Evolutionary conservation across 306 rosid genomes (phyloP).

Genomic region (Cucumis cinereus): DNA sequence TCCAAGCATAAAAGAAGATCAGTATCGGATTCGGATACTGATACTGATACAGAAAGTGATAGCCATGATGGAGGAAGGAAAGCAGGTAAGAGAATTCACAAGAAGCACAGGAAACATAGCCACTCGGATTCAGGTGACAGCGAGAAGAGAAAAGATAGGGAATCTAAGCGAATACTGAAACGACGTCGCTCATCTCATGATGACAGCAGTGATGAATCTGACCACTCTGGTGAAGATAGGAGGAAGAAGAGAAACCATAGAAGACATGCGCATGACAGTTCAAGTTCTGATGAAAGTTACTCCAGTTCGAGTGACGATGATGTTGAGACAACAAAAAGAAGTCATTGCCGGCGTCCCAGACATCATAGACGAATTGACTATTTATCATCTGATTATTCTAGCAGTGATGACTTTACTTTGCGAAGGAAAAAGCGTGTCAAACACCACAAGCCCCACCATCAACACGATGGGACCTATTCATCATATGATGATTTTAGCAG

Average conservation of each 20-base stretch:
- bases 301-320: conserved; percentile 33
- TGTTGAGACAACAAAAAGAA: conserved; percentile 21
- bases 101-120: conserved; percentile 54
- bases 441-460: conserved; percentile 40
- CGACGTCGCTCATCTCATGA: conserved; percentile 35
- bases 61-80: conserved; percentile 31
- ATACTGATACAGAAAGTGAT: conserved; percentile 33
- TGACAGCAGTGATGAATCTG: conserved; percentile 35
- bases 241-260: conserved; percentile 46
- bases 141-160: conserved; percentile 50
- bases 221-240: conserved; percentile 39
- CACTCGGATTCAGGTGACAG: conserved; percentile 42
- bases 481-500: conserved; percentile 3
- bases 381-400: conserved; percentile 24
- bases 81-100: conserved; percentile 41
- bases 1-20: conserved; percentile 52
- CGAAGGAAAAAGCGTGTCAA: conserved; percentile 25
- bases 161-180: conserved; percentile 38
- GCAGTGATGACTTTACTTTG: conserved; percentile 16
- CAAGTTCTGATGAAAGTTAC: conserved; percentile 36
- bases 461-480: conserved; percentile 6
- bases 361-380: conserved; percentile 27
- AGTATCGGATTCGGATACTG: conserved; percentile 28
- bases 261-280: conserved; percentile 29
- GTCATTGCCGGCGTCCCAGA: conserved; percentile 38